Evolutionary conservation across 1,284 basidiomycete genomes (phyloP).

Genomic region (Rhodofomes roseus): DNA sequence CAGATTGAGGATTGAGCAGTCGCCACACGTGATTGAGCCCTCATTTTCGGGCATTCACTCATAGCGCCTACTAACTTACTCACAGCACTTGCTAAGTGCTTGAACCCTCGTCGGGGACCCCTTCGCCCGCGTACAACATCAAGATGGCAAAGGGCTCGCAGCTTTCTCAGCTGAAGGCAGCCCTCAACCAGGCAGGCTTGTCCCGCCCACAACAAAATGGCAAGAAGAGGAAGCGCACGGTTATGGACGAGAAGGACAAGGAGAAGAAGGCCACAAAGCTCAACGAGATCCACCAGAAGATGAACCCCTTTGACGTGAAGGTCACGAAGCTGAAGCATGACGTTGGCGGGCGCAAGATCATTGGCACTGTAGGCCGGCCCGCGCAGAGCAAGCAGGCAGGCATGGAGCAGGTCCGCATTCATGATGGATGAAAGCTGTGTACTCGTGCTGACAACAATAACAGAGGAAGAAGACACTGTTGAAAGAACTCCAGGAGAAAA

Average conservation of each 20-base stretch:
- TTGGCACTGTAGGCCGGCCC: slow-evolving; percentile 81
- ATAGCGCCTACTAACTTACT: too few relatives aligned
- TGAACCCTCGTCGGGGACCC: neutral
- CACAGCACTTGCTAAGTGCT: too few relatives aligned
- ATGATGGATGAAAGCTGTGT: slow-evolving; percentile 3
- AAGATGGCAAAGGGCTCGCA: slow-evolving; percentile 73
- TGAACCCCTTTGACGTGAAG: slow-evolving; percentile 94
- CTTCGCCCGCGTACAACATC: neutral
- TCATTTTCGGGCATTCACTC: neutral
- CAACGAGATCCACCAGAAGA: slow-evolving; percentile 76
- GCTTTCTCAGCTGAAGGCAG: slow-evolving; percentile 83
- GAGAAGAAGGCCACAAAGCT: slow-evolving; percentile 78
- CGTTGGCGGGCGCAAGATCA: slow-evolving; percentile 83
- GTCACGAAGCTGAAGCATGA: slow-evolving; percentile 92
- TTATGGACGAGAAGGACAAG: slow-evolving; percentile 67
- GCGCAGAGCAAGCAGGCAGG: slow-evolving; percentile 87
- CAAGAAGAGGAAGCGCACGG: slow-evolving; percentile 70
- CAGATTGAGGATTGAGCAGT: neutral
- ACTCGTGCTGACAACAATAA: neutral
- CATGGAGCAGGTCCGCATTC: slow-evolving; percentile 73
- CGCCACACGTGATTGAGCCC: neutral
- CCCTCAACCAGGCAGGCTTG: slow-evolving; percentile 75
- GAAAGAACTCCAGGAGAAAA: slow-evolving; percentile 80
- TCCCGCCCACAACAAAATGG: slow-evolving; percentile 50
- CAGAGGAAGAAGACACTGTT: slow-evolving; percentile 86